Conservation (phyloP, 2,329 filamentous ascomycete genomes). For the Phyllosticta paracitricarpa region DNA sequence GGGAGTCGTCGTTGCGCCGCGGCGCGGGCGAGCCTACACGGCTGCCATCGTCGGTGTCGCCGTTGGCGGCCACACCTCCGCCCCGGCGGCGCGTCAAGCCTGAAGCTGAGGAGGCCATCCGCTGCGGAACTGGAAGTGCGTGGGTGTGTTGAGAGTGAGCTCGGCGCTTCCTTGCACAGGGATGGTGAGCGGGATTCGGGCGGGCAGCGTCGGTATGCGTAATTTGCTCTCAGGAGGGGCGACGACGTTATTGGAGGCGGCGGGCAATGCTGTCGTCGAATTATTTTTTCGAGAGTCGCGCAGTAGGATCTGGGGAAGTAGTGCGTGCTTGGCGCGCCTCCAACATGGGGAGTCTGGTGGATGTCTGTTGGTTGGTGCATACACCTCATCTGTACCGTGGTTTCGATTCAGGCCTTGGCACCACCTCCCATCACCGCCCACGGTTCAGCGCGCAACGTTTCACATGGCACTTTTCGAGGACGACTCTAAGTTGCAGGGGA, state of each 20-base stretch:
- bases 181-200: slow-evolving; percentile 9
- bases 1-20: slow-evolving; percentile 48
- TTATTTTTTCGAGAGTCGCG: neutral
- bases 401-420: neutral
- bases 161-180: slow-evolving; percentile 9
- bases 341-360: neutral
- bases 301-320: neutral
- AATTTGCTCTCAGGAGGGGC: neutral
- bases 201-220: neutral
- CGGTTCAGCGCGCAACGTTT: slow-evolving; percentile 4
- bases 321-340: neutral
- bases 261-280: neutral
- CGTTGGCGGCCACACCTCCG: slow-evolving; percentile 50
- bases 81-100: slow-evolving; percentile 62
- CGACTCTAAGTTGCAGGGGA: neutral
- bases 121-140: slow-evolving; percentile 15
- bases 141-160: slow-evolving; percentile 10
- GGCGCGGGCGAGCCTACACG: slow-evolving; percentile 57
- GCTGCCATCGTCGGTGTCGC: slow-evolving; percentile 53
- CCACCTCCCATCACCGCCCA: neutral
- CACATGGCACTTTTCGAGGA: slow-evolving; percentile 2
- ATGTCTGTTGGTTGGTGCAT: neutral
- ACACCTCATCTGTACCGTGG: neutral
- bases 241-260: neutral
- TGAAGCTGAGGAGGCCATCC: slow-evolving; percentile 59